phyloP scores from a whole-genome alignment of 1,284 basidiomycete species.

The Schizopora paradoxa region DNA sequence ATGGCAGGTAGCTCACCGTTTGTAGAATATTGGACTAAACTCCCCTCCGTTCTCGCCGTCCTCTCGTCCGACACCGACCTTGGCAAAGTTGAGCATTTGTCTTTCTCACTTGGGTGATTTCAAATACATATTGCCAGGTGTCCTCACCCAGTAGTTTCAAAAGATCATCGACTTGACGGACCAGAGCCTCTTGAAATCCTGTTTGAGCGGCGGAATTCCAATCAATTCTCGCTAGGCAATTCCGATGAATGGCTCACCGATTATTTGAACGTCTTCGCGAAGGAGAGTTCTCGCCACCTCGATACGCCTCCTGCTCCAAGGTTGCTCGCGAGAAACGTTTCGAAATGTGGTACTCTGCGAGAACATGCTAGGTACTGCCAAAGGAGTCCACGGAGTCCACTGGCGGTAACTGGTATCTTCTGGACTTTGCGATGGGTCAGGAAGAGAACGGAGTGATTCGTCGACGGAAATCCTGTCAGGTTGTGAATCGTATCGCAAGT shows the following conservation, averaged over 20 bases:
- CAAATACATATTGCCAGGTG: slow-evolving; percentile 37
- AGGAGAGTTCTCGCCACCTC: slow-evolving; percentile 43
- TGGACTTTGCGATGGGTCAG: slow-evolving; percentile 37
- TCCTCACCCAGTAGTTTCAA: slow-evolving; percentile 42
- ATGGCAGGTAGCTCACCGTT: slow-evolving; percentile 33
- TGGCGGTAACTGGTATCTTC: too few species aligned
- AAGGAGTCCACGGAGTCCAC: too few species aligned
- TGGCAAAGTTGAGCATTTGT: neutral
- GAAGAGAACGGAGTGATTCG: slow-evolving; percentile 38
- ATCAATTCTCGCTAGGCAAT: slow-evolving; percentile 25
- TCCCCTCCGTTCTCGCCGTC: slow-evolving; percentile 54
- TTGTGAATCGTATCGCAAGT: slow-evolving; percentile 49
- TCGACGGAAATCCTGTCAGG: slow-evolving; percentile 46
- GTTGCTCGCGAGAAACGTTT: slow-evolving; percentile 36
- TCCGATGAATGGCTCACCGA: slow-evolving; percentile 27
- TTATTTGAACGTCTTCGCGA: slow-evolving; percentile 35
- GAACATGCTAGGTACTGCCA: too few species aligned
- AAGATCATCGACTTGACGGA: slow-evolving; percentile 57
- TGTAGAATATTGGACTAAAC: slow-evolving; percentile 62
- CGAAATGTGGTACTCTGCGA: too few species aligned
- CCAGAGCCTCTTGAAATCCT: slow-evolving; percentile 59
- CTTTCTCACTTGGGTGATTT: neutral
- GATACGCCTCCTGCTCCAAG: slow-evolving; percentile 47
- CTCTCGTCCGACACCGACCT: slow-evolving; percentile 60
- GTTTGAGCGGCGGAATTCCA: slow-evolving; percentile 26